Evolutionary conservation across 2,329 filamentous ascomycete genomes (phyloP).

Genomic region (Pseudogymnoascus verrucosus): DNA sequence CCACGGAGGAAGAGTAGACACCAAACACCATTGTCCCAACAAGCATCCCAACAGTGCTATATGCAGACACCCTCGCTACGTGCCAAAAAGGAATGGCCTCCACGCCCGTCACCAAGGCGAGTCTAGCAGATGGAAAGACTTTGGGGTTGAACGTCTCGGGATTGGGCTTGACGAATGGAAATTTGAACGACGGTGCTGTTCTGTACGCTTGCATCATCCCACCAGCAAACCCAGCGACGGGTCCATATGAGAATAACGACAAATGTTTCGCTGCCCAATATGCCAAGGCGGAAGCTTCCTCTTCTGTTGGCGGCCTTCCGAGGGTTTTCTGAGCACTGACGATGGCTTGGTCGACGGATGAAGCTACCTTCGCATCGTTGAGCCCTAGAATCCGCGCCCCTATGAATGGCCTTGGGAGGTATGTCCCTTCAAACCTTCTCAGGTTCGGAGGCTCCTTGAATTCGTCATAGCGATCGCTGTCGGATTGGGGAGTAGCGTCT

Average conservation of each 20-base stretch:
- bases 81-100: slow-evolving; percentile 21
- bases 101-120: slow-evolving; percentile 14
- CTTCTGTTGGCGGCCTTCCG: slow-evolving; percentile 18
- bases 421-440: slow-evolving; percentile 14
- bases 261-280: slow-evolving; percentile 23
- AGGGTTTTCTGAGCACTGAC: slow-evolving; percentile 10
- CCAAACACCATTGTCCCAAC: slow-evolving; percentile 18
- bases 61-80: slow-evolving; percentile 16
- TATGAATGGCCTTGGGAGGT: slow-evolving; percentile 22
- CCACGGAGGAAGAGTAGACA: slow-evolving; percentile 21
- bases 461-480: background rate
- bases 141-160: slow-evolving; percentile 19
- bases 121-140: slow-evolving; percentile 14
- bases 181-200: slow-evolving; percentile 19
- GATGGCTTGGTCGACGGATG: slow-evolving; percentile 9
- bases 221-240: slow-evolving; percentile 18
- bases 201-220: slow-evolving; percentile 21
- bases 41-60: slow-evolving; percentile 18
- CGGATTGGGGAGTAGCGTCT: slow-evolving; percentile 1
- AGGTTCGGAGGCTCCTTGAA: background rate
- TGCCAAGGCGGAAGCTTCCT: slow-evolving; percentile 23
- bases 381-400: slow-evolving; percentile 21
- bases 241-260: slow-evolving; percentile 21
- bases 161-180: slow-evolving; percentile 26
- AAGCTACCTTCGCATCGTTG: slow-evolving; percentile 11